Evolutionary conservation across 2,329 filamentous ascomycete species (phyloP), one percentile per base, ranked within the genome.

Genomic region (Scedosporium aurantiacum): DNA sequence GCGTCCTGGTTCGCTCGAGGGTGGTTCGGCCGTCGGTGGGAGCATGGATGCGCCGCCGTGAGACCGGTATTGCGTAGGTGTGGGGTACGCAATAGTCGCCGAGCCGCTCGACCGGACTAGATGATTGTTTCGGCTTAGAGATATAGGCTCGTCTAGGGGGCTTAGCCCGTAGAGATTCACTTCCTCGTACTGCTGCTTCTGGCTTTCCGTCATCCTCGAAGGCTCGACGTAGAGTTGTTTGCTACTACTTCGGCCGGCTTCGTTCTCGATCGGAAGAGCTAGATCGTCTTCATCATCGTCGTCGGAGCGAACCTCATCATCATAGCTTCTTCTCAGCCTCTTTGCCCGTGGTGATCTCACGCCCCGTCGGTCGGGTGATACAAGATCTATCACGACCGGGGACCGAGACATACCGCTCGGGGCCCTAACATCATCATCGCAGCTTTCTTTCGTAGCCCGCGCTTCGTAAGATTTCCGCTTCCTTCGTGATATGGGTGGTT

Each of bases 131-230:
- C 23, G 66, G 64, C 32, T 40, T 23, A 55, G 43, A n/a, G 52
- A 28, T 16, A 60, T 25, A 10, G 60, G 56, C 7, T 58, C 58
- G 18, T 64, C 59, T 14, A 56, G 12, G 6, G 61, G 61, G 57
- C 63, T 64, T 21, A 64, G 67, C 4, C 66, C 66, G 14, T 64
- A 56, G 2, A 65, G 18, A 1, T 67, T 60, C 14, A 71, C 60
- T 27, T 66, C 67, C 55, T 70, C 64, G 57, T 77, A 77, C 54
- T 75, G 67, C 61, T 68, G 63, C 65, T 71, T 73, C 61, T 77
- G 74, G 55, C 73, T 72, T 2, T 72, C 68, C 2, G 73, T 74
- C 52, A 76, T 12, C 69, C 68, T 7, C 68, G 66, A 65, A 68
- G 69, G 60, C 66, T 68, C 5, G 65, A 67, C n/a, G 64, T 60